Conservation (phyloP, 192 early-diverging fungal species). For the Linnemannia elongata region DNA sequence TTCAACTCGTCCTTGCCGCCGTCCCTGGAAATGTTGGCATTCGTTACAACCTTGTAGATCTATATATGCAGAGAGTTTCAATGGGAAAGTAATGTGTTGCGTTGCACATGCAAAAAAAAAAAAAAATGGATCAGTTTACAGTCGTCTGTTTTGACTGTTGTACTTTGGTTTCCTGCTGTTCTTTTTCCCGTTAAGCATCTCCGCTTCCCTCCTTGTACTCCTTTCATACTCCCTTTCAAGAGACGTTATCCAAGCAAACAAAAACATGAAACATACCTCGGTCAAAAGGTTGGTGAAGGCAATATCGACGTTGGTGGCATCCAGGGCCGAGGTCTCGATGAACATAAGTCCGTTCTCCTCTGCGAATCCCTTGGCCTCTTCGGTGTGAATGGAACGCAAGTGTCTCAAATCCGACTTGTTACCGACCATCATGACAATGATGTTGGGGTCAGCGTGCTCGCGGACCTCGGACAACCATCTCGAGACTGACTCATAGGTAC, state of each 20-base stretch:
- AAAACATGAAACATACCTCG: conserved; percentile 28
- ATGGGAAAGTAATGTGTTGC: background rate
- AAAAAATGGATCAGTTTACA: conserved; percentile 10
- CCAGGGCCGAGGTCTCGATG: conserved; percentile 83
- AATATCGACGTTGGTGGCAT: conserved; percentile 89
- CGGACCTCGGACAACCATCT: conserved; percentile 98
- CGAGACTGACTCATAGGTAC: conserved; percentile 91
- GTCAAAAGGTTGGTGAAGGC: conserved; percentile 71
- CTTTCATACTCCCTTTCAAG: background rate
- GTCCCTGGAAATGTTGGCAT: conserved; percentile 53
- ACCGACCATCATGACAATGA: conserved; percentile 94
- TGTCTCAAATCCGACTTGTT: conserved; percentile 94
- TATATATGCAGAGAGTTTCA: conserved; percentile 1
- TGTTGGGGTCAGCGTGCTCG: conserved; percentile 94
- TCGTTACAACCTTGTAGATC: conserved; percentile 62
- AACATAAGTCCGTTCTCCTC: conserved; percentile 86
- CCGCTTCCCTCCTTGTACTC: background rate
- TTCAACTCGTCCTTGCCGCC: conserved; percentile 61
- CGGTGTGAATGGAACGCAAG: conserved; percentile 78
- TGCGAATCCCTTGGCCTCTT: conserved; percentile 88
- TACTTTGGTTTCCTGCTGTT: background rate
- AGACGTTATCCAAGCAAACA: background rate
- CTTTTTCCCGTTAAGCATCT: background rate
- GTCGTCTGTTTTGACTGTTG: conserved; percentile 9
- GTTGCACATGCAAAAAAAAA: background rate